A percentile compares a stretch with the other conserved stretches of the same genome.
Conservation (phyloP, 2,329 filamentous ascomycete species). For the Claviceps purpurea region DNA sequence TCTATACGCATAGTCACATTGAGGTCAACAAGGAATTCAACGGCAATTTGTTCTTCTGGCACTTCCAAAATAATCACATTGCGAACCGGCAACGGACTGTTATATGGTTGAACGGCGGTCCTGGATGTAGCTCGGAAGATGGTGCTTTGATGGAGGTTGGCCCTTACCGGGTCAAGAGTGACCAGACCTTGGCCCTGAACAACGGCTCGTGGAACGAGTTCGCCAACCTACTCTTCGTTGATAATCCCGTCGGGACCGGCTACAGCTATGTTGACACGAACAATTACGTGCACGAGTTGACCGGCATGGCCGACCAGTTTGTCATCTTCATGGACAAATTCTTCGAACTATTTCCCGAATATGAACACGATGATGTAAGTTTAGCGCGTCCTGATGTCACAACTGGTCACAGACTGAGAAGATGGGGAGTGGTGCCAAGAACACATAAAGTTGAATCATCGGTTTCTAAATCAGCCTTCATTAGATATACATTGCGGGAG, state of each 20-base stretch:
- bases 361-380: slow-evolving; percentile 80
- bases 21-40: slow-evolving; percentile 76
- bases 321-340: slow-evolving; percentile 81
- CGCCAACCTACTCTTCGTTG: slow-evolving; percentile 89
- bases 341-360: slow-evolving; percentile 83
- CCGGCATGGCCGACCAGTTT: slow-evolving; percentile 83
- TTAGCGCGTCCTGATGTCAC: slow-evolving; percentile 35
- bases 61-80: slow-evolving; percentile 91
- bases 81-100: slow-evolving; percentile 82
- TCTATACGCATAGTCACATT: slow-evolving; percentile 54
- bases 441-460: background rate
- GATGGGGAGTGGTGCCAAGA: background rate
- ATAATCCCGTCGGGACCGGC: slow-evolving; percentile 91
- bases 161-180: slow-evolving; percentile 73
- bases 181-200: slow-evolving; percentile 61
- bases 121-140: slow-evolving; percentile 94
- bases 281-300: slow-evolving; percentile 71
- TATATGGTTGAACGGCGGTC: slow-evolving; percentile 94
- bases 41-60: slow-evolving; percentile 97
- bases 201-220: slow-evolving; percentile 99
- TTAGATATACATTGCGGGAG: slow-evolving; percentile 85
- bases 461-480: background rate
- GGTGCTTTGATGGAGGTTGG: slow-evolving; percentile 93
- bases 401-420: background rate
- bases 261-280: slow-evolving; percentile 93